A percentile compares a stretch with the other conserved stretches of the same genome.
Conservation (phyloP, 768 basidiomycete genomes). For the Dioszegia hungarica region DNA sequence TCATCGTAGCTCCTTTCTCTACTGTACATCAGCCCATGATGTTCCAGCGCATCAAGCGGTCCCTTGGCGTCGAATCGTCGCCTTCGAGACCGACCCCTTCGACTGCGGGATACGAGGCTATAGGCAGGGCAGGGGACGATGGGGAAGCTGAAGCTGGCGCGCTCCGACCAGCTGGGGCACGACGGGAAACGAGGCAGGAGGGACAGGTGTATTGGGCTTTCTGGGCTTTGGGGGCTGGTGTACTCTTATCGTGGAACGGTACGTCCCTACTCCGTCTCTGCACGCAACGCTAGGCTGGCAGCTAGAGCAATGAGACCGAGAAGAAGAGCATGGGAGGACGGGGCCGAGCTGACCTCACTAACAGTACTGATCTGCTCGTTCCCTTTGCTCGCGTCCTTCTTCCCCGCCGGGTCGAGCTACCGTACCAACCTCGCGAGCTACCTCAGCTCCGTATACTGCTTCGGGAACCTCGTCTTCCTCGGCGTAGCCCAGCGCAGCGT, state of each 20-base stretch:
- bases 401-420: conserved; percentile 58
- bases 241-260: conserved; percentile 89
- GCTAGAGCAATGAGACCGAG: too few relatives aligned
- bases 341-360: not conserved
- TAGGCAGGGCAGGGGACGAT: too few relatives aligned
- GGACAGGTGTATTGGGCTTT: conserved; percentile 36
- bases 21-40: not conserved
- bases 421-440: conserved; percentile 63
- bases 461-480: conserved; percentile 64
- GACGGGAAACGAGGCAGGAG: too few relatives aligned
- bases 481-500: conserved; percentile 59
- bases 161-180: too few relatives aligned
- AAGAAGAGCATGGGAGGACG: too few relatives aligned
- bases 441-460: conserved; percentile 60
- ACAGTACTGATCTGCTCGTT: conserved; percentile 79
- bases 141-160: conserved; percentile 16
- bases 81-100: not conserved
- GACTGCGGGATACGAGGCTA: conserved; percentile 13
- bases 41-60: not conserved
- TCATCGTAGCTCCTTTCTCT: too few relatives aligned
- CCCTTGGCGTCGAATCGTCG: not conserved
- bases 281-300: too few relatives aligned
- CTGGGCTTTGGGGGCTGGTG: conserved; percentile 65
- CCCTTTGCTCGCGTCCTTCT: conserved; percentile 69
- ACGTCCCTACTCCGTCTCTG: conserved; percentile 29